Evolutionary conservation across 73 alveolate species (phyloP), one percentile per base, ranked within the genome.

Genomic region (Paramecium biaurelia): DNA sequence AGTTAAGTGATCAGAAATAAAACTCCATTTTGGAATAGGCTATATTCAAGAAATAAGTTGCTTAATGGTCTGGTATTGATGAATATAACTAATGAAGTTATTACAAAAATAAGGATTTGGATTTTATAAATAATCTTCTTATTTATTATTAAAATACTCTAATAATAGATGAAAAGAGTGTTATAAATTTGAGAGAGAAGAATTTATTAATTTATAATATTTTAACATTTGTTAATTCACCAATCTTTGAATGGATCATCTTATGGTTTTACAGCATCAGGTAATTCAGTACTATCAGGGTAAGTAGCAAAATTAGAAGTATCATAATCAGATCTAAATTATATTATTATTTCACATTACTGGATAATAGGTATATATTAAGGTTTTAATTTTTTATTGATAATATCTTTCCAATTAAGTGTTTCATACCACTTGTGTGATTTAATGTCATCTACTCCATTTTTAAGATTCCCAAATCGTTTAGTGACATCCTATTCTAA

Each of bases 181-280:
- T 10, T 9, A 45, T 45, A 45, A 45, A 45, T 45, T 53, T 53
- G 68, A n/a, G 11, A 18, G 30, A 15, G 30, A 53, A 53, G 30
- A 53, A 53, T 18, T 53, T 53, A 18, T 18, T 53, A 15, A 53
- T 4, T n/a, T 18, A 53, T 53, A 53, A 53, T 53, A n/a, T 53
- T 53, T 53, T 53, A 53, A 53, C 68, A 53, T 53, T 53, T 53
- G 34, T 53, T 53, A n/a, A 57, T 68, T 70, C 86, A 97, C 99
- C 99, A 97, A 56, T 97, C 97, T 67, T 95, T 90, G 92, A 97
- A 97, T 38, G 99, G 99, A 72, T 97, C 99, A 76, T 97, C 98
- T 68, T 95, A 88, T 59, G 94, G 90, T 68, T 85, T 58, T 30
- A 96, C 96, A 45, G 93, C 92, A 24, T 94, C 94, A 20, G 98